Percentiles rank a stretch among this genome's conserved stretches.
Conservation (phyloP, 805 yeast genomes). For the Nakazawaea holstii region DNA sequence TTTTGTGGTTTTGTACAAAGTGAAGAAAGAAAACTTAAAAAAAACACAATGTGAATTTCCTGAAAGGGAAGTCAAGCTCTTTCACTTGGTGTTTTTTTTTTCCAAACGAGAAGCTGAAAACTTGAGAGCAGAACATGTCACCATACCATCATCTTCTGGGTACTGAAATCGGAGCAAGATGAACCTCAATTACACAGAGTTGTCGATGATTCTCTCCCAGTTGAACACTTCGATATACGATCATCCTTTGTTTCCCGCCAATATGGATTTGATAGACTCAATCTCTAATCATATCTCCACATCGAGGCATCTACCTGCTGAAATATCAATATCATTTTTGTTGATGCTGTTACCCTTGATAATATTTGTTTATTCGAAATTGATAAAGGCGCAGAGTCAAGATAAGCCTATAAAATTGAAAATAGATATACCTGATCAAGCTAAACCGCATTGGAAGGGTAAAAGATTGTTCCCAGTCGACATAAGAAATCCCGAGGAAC, state of each 20-base stretch:
- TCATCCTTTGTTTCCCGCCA: background rate
- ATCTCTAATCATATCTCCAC: constrained; percentile 9
- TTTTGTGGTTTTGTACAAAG: too few relatives aligned
- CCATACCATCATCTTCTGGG: background rate
- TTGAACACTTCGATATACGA: constrained; percentile 6
- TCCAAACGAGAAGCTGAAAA: background rate
- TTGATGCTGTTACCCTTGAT: constrained; percentile 16
- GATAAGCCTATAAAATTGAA: constrained; percentile 40
- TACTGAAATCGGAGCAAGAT: background rate
- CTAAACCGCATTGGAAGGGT: constrained; percentile 90
- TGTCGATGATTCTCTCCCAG: constrained; percentile 1
- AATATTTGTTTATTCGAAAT: constrained; percentile 12
- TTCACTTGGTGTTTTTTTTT: background rate
- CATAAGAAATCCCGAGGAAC: constrained; percentile 54
- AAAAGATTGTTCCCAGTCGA: constrained; percentile 64
- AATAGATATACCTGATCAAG: constrained; percentile 64
- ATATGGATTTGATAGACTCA: constrained; percentile 10
- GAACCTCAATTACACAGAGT: constrained; percentile 7
- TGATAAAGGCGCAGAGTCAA: constrained; percentile 8
- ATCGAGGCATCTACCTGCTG: constrained; percentile 10
- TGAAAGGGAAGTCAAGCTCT: background rate
- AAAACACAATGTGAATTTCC: background rate
- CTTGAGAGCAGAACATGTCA: background rate
- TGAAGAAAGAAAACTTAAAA: too few relatives aligned
- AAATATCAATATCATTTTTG: constrained; percentile 19